These are phyloP conservation scores for Leishmania guyanensis DNA, from an alignment of 208 protist genomes.

Conservation along the genomic window DNA sequence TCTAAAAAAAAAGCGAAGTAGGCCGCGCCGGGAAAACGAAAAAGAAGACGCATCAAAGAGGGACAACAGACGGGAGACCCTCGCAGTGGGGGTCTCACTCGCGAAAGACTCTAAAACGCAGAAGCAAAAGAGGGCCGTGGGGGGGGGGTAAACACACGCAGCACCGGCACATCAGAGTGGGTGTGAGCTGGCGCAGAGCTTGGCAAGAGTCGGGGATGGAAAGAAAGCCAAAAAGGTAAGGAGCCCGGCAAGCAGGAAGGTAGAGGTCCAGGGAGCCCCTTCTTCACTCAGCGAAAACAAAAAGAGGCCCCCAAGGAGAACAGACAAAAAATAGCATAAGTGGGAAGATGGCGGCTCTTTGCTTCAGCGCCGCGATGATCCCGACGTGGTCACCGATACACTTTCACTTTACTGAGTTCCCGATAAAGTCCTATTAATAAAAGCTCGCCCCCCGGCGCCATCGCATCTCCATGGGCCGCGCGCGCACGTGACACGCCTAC, in stretches of 20 bases:
- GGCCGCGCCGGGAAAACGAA: neutral
- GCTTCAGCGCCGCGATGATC: neutral
- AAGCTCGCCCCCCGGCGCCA: neutral
- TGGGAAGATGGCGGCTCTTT: neutral
- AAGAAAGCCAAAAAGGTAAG: neutral
- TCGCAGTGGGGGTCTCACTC: neutral
- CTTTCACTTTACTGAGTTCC: neutral
- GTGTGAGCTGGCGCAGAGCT: neutral
- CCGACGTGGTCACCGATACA: neutral
- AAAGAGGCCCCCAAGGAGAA: neutral
- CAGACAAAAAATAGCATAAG: neutral
- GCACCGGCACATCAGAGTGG: neutral
- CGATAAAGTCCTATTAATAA: neutral
- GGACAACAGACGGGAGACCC: neutral
- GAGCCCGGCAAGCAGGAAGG: neutral
- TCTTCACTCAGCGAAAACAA: constrained; percentile 1
- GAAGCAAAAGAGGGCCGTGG: neutral
- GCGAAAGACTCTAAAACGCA: neutral
- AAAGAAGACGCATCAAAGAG: neutral
- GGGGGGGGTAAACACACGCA: neutral
- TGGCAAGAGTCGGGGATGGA: neutral
- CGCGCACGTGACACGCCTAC: neutral
- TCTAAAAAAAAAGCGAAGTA: neutral
- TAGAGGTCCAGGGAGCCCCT: neutral
- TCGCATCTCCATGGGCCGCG: neutral